A percentile compares a stretch with the other conserved stretches of the same genome.
These are phyloP conservation scores for Carex pumila DNA, from an alignment of 176 grass and related monocot species.

Conservation along the genomic window DNA sequence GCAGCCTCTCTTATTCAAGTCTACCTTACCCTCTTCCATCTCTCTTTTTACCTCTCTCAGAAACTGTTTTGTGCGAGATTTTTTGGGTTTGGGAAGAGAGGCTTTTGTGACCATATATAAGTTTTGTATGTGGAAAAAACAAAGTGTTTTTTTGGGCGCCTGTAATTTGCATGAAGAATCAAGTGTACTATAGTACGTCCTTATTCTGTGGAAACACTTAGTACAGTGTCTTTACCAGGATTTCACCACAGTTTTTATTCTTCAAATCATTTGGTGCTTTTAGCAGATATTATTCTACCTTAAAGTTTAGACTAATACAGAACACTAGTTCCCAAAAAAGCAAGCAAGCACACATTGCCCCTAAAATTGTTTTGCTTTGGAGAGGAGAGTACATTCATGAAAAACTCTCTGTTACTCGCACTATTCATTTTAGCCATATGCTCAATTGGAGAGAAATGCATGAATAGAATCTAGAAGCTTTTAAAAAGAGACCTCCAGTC, in stretches of 20 bases:
- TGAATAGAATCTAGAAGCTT: slow-evolving; percentile 1
- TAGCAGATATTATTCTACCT: background rate
- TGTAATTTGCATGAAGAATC: background rate
- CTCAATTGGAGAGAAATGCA: slow-evolving; percentile 12
- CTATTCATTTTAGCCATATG: background rate
- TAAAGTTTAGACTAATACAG: background rate
- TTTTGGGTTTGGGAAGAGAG: background rate
- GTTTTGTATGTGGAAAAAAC: background rate
- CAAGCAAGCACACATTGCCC: background rate
- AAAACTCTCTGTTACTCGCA: background rate
- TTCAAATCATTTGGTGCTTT: background rate
- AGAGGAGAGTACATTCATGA: background rate
- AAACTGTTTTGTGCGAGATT: background rate
- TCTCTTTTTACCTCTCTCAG: background rate
- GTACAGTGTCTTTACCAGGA: background rate
- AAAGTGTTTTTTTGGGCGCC: background rate
- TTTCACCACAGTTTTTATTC: background rate
- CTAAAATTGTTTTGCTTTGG: slow-evolving; percentile 1
- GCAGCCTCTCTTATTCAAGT: slow-evolving; percentile 35
- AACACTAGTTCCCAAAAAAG: background rate
- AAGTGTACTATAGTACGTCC: slow-evolving; percentile 1
- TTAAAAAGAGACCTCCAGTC: background rate
- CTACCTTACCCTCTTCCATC: slow-evolving; percentile 23
- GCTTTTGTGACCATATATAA: background rate
- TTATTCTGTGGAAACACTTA: slow-evolving; percentile 4